Conservation (phyloP, 2,329 filamentous ascomycete genomes). For the Colletotrichum chrysophilum region DNA sequence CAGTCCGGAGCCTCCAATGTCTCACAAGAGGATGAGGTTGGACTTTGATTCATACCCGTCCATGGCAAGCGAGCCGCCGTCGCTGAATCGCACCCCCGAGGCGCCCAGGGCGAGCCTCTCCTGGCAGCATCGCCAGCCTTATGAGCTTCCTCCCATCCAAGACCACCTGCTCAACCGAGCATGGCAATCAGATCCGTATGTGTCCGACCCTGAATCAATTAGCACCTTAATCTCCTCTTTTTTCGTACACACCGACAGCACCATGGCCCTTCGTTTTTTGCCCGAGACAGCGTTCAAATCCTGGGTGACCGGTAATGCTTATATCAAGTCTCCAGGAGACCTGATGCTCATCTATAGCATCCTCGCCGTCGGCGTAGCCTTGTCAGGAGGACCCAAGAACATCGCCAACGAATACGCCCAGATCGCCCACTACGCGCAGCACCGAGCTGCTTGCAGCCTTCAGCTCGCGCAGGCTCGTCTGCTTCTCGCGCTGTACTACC, state of each 20-base stretch:
- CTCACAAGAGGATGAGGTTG: conserved; percentile 55
- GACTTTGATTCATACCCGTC: conserved; percentile 52
- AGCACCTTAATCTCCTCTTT: conserved; percentile 44
- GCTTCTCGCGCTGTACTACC: conserved; percentile 70
- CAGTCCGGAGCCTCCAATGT: conserved; percentile 34
- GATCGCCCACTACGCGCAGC: conserved; percentile 62
- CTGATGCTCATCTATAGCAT: conserved; percentile 52
- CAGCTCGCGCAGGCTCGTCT: conserved; percentile 72
- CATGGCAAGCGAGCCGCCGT: conserved; percentile 33
- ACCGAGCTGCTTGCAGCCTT: conserved; percentile 41
- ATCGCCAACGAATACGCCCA: conserved; percentile 47
- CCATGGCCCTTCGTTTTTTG: conserved; percentile 46
- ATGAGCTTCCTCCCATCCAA: conserved; percentile 52
- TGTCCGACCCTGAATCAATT: conserved; percentile 46
- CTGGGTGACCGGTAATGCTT: conserved; percentile 39
- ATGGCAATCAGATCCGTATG: conserved; percentile 57
- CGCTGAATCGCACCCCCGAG: conserved; percentile 38
- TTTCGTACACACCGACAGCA: conserved; percentile 46
- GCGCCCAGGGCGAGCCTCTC: conserved; percentile 38
- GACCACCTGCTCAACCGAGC: conserved; percentile 53
- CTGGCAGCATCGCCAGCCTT: conserved; percentile 39
- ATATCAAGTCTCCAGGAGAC: conserved; percentile 46
- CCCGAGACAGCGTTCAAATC: conserved; percentile 43
- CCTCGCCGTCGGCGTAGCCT: conserved; percentile 42
- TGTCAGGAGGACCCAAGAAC: conserved; percentile 40